These are phyloP conservation scores for Thymus mandschuricus DNA, from an alignment of 257 asterid species.

Conservation along the genomic window DNA sequence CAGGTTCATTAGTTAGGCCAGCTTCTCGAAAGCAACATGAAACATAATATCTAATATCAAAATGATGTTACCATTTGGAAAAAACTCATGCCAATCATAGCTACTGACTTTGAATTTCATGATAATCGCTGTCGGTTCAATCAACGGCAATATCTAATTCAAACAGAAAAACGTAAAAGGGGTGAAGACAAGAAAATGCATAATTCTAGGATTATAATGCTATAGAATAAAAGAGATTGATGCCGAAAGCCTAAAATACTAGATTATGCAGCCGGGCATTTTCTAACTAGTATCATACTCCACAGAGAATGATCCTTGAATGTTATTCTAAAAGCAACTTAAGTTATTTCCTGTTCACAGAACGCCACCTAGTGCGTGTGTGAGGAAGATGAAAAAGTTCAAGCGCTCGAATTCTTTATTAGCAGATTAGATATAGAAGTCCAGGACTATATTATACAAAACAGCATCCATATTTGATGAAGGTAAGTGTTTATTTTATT, in stretches of 20 bases:
- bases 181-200: constrained; percentile 19
- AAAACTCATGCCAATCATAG: constrained; percentile 97
- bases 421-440: background rate
- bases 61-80: constrained; percentile 73
- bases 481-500: background rate
- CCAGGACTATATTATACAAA: constrained; percentile 2
- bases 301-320: background rate
- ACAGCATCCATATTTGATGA: background rate
- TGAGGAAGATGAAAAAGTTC: background rate
- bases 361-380: too few relatives aligned
- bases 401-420: background rate
- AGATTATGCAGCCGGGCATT: constrained; percentile 2
- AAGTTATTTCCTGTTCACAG: background rate
- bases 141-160: constrained; percentile 84
- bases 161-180: constrained; percentile 23
- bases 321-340: background rate
- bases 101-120: constrained; percentile 66
- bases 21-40: constrained; percentile 19
- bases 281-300: background rate
- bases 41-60: constrained; percentile 16
- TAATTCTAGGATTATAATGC: constrained; percentile 6
- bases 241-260: background rate
- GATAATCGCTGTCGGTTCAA: constrained; percentile 77
- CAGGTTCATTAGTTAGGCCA: constrained; percentile 37
- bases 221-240: background rate